phyloP scores from a whole-genome alignment of 805 yeast species.

The Suhomyces faveliae region DNA sequence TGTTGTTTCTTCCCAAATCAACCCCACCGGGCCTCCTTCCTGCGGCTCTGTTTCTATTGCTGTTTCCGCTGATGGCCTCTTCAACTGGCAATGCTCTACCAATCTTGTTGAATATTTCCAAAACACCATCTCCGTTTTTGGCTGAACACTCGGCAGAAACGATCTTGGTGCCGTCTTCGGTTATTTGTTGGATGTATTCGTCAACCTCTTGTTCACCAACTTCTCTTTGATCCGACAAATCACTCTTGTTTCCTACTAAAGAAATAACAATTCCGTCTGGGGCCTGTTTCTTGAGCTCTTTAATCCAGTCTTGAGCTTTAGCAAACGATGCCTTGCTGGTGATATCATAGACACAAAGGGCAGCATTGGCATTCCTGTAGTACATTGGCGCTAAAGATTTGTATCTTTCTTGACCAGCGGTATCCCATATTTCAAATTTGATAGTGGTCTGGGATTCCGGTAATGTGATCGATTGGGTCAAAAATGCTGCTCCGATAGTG shows the following conservation, averaged over 20 bases:
- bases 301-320: conserved; percentile 75
- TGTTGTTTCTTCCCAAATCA: conserved; percentile 32
- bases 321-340: conserved; percentile 65
- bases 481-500: conserved; percentile 82
- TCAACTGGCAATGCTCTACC: conserved; percentile 45
- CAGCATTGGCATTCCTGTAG: conserved; percentile 77
- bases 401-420: conserved; percentile 83
- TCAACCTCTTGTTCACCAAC: conserved; percentile 44
- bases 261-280: conserved; percentile 72
- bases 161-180: conserved; percentile 46
- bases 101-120: conserved; percentile 38
- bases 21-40: conserved; percentile 34
- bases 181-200: conserved; percentile 39
- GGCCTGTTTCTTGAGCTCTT: conserved; percentile 81
- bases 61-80: conserved; percentile 26
- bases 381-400: conserved; percentile 80
- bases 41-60: conserved; percentile 24
- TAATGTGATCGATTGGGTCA: conserved; percentile 64
- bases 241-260: conserved; percentile 76
- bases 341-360: conserved; percentile 74
- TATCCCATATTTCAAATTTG: conserved; percentile 82
- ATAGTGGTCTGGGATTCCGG: conserved; percentile 52
- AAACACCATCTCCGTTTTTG: conserved; percentile 43
- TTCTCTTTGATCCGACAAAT: conserved; percentile 49
- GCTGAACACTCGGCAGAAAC: conserved; percentile 44